Evolutionary conservation across 2,329 filamentous ascomycete genomes (phyloP).

Genomic region (Colletotrichum cordylinicola): DNA sequence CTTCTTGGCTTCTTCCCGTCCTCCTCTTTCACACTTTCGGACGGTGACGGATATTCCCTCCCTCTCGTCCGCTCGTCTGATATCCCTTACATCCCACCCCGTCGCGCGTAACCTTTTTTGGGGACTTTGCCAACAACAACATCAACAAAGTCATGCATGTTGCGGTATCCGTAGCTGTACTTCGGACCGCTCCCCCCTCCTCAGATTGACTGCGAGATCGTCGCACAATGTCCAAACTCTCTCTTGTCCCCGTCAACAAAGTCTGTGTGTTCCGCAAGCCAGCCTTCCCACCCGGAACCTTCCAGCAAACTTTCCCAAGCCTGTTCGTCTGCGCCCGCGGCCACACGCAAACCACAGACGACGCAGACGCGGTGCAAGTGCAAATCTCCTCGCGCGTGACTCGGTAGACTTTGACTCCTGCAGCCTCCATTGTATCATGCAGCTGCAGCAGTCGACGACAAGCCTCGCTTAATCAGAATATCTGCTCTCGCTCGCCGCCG

Average conservation of each 20-base stretch:
- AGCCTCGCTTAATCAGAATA: neutral
- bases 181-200: neutral
- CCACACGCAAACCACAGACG: neutral
- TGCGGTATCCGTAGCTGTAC: neutral
- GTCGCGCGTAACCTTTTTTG: neutral
- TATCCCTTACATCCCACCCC: neutral
- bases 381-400: neutral
- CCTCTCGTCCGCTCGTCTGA: neutral
- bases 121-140: neutral
- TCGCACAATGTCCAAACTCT: neutral
- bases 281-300: neutral
- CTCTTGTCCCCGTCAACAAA: neutral
- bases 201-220: neutral
- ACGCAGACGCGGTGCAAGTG: neutral
- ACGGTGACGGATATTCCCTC: neutral
- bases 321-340: neutral
- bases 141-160: neutral
- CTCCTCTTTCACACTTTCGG: neutral
- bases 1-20: neutral
- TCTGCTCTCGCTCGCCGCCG: neutral
- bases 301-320: slow-evolving; percentile 9
- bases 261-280: neutral
- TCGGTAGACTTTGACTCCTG: slow-evolving; percentile 13
- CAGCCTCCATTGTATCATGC: slow-evolving; percentile 1
- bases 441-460: neutral